Evolutionary conservation across 2,329 filamentous ascomycete species (phyloP), one percentile per base, ranked within the genome.

Genomic region (Neurospora sp.): DNA sequence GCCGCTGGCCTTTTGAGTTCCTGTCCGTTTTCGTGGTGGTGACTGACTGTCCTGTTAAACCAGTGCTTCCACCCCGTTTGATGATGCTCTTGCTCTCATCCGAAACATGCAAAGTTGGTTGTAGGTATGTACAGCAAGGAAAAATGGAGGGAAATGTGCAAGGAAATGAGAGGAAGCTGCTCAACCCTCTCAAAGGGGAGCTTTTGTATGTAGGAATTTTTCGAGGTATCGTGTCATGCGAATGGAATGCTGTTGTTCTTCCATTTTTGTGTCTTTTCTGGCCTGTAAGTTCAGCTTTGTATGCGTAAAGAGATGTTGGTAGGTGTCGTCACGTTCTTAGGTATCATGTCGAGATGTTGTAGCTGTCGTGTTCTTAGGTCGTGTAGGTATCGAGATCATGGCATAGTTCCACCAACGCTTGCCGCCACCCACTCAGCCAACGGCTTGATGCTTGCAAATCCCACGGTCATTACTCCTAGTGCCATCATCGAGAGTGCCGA

Each of bases 401-500:
- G 19, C 46, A 57, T 28, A 0, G 1, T 8, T 0, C 52, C 52
- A 0, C 73, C 73, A 74, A 82, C 78, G 57, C 82, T 70, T 17
- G 65, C 68, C 10, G 80, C 71, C 12, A 86, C 73, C 67, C 79
- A 79, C 0, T 73, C 72, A 8, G 79, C 80, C 71, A 86, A 82
- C 8, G 83, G 83, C 4, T 81, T 80, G 0, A 86, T 77, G 1
- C 84, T 83, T 0, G 84, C 84, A 57, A 88, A 83, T 2, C 85
- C 81, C 0, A 88, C 86, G 0, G 85, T 87, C 78, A 84, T 83
- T 46, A 86, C 80, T 0, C 86, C 86, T 73, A 87, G 85, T 5
- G 85, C 78, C 6, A 85, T 86, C 86, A 88, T 88, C 1, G 85
- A 82, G 17, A 88, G 77, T 1, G 84, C 85, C 2, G 86, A 84